Percentiles rank a stretch among this genome's conserved stretches.
Conservation (phyloP, 371 early-diverging fungal genomes). For the Scutellospora calospora region DNA sequence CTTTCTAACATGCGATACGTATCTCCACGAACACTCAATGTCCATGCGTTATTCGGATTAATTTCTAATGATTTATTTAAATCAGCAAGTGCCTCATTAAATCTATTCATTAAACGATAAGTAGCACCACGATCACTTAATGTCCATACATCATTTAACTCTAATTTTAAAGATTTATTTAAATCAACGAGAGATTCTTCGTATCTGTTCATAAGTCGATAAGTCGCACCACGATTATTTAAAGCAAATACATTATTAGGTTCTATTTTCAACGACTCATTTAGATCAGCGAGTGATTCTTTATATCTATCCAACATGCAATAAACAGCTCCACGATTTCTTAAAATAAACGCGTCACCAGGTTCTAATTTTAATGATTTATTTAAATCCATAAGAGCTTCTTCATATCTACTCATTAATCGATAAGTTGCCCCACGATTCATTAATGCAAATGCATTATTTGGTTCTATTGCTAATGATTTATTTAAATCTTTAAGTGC, state of each 20-base stretch:
- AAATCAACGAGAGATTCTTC: conserved; percentile 24
- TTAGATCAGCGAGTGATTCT: conserved; percentile 4
- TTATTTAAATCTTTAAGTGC: conserved; percentile 18
- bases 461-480: conserved; percentile 1
- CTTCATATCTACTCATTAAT: not conserved
- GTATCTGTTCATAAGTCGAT: not conserved
- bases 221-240: conserved; percentile 32
- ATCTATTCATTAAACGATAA: not conserved
- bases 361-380: conserved; percentile 1
- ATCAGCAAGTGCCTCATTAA: conserved; percentile 34
- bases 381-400: conserved; percentile 30
- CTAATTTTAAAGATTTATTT: conserved; percentile 29
- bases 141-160: conserved; percentile 8
- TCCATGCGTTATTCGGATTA: conserved; percentile 16
- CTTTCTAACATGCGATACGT: not conserved
- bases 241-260: conserved; percentile 23
- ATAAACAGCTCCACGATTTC: conserved; percentile 25
- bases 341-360: not conserved
- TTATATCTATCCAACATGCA: not conserved
- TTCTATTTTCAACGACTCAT: not conserved
- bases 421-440: conserved; percentile 7
- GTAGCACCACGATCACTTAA: not conserved
- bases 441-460: conserved; percentile 23
- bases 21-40: conserved; percentile 15
- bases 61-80: conserved; percentile 12